These are phyloP conservation scores for Cryphonectria radicalis DNA, from an alignment of 2,329 filamentous ascomycete genomes.

Conservation along the genomic window DNA sequence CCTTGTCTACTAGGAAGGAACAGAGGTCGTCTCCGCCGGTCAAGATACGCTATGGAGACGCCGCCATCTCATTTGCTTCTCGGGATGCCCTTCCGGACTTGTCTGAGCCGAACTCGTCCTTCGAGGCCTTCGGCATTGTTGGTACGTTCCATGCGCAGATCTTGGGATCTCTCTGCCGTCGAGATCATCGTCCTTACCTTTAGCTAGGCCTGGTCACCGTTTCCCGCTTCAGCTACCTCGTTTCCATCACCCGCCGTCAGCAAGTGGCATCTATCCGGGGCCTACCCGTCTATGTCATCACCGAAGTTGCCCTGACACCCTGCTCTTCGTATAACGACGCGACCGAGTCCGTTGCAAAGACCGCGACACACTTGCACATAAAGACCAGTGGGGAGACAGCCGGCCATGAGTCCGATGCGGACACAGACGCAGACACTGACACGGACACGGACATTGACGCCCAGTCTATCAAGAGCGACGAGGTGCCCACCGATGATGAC, in stretches of 20 bases:
- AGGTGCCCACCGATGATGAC: slow-evolving; percentile 48
- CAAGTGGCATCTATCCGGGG: slow-evolving; percentile 88
- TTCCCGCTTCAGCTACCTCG: slow-evolving; percentile 78
- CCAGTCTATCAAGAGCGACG: slow-evolving; percentile 42
- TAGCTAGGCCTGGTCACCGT: slow-evolving; percentile 78
- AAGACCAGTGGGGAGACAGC: slow-evolving; percentile 41
- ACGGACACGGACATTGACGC: slow-evolving; percentile 44
- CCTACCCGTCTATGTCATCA: slow-evolving; percentile 82
- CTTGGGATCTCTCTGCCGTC: background rate
- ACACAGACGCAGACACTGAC: slow-evolving; percentile 54
- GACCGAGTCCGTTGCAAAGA: slow-evolving; percentile 69
- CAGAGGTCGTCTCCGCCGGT: slow-evolving; percentile 61
- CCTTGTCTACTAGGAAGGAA: slow-evolving; percentile 66
- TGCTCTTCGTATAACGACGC: slow-evolving; percentile 78
- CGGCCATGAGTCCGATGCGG: slow-evolving; percentile 41
- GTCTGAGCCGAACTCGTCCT: slow-evolving; percentile 52
- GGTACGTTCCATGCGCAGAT: slow-evolving; percentile 44
- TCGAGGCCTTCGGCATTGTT: slow-evolving; percentile 64
- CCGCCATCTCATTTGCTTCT: slow-evolving; percentile 48
- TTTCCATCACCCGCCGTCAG: slow-evolving; percentile 83
- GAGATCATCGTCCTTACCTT: background rate
- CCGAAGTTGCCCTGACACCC: slow-evolving; percentile 88
- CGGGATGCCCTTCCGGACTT: slow-evolving; percentile 52
- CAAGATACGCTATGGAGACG: slow-evolving; percentile 71
- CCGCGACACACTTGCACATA: slow-evolving; percentile 47